Percentiles rank a stretch among this genome's conserved stretches.
Conservation (phyloP, 1,139 yeast species). For the Yamadazyma kanchanaburiensis region DNA sequence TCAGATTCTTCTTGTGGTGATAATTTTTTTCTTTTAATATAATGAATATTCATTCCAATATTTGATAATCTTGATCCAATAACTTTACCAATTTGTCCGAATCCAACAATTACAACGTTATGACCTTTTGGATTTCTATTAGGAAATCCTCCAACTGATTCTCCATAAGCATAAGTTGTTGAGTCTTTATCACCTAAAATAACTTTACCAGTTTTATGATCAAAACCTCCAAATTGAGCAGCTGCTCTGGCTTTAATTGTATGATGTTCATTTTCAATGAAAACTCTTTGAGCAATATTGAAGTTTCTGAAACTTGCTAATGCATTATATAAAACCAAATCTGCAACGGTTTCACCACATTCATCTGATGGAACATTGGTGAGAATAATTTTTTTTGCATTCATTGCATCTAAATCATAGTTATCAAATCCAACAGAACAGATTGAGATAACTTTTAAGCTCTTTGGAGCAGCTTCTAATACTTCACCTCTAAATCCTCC, state of each 20-base stretch:
- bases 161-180: conserved; percentile 47
- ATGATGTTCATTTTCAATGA: conserved; percentile 26
- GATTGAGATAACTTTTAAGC: conserved; percentile 54
- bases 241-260: conserved; percentile 41
- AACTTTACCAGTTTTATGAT: conserved; percentile 30
- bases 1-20: conserved; percentile 28
- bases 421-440: conserved; percentile 73
- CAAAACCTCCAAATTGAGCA: conserved; percentile 34
- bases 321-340: conserved; percentile 59
- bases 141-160: conserved; percentile 31
- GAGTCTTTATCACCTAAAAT: conserved; percentile 19
- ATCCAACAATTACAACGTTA: conserved; percentile 67
- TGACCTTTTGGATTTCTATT: conserved; percentile 55
- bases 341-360: conserved; percentile 75
- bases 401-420: conserved; percentile 44
- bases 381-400: conserved; percentile 45
- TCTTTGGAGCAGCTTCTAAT: conserved; percentile 48
- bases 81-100: conserved; percentile 72
- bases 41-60: conserved; percentile 67
- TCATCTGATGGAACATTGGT: conserved; percentile 65
- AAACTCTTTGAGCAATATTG: conserved; percentile 42
- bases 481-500: conserved; percentile 51
- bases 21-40: conserved; percentile 55
- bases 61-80: conserved; percentile 55
- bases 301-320: conserved; percentile 63